Conservation (phyloP, 75 land plant genomes). For the Pseudotsuga menziesii region DNA sequence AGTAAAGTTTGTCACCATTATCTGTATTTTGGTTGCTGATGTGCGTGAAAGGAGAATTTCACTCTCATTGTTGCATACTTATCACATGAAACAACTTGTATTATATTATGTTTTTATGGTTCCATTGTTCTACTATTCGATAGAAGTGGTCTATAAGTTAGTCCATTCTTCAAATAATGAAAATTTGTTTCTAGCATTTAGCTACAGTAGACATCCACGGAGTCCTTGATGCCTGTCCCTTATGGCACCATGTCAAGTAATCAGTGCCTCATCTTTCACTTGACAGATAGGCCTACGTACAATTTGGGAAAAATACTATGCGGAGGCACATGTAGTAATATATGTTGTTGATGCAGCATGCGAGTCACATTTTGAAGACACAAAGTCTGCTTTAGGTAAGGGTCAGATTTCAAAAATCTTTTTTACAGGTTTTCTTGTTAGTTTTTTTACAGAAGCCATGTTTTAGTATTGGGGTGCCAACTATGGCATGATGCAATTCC, state of each 20-base stretch:
- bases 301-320: slow-evolving; percentile 98
- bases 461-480: not conserved
- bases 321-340: slow-evolving; percentile 95
- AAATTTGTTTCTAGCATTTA: not conserved
- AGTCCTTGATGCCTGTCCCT: not conserved
- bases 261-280: slow-evolving; percentile 1
- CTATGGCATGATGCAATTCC: not conserved
- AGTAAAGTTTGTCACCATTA: not conserved
- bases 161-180: not conserved
- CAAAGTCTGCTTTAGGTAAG: slow-evolving; percentile 87
- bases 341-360: slow-evolving; percentile 91
- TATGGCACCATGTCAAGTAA: not conserved
- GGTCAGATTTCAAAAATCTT: not conserved
- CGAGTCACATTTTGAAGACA: slow-evolving; percentile 80
- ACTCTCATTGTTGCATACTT: not conserved
- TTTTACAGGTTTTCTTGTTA: not conserved
- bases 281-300: slow-evolving; percentile 85
- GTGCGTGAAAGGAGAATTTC: not conserved
- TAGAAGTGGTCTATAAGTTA: not conserved
- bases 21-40: not conserved
- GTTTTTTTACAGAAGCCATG: not conserved
- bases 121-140: not conserved
- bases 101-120: not conserved
- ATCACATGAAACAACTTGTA: not conserved
- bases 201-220: not conserved